Conservation (phyloP, 164 flowering plant genomes). For the Saururus chinensis region DNA sequence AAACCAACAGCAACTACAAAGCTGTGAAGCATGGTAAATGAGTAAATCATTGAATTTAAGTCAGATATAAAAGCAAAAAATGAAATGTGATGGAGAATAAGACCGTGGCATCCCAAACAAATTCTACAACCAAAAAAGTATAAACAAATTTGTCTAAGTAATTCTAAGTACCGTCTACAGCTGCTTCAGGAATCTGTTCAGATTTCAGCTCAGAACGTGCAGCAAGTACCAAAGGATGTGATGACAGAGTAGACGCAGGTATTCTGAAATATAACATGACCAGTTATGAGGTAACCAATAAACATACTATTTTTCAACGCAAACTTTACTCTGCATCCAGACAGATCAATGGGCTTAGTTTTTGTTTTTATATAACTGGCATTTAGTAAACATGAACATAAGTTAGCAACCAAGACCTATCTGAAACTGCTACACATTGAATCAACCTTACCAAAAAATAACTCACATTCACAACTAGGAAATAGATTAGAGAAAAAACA, state of each 20-base stretch:
- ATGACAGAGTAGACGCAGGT: constrained; percentile 71
- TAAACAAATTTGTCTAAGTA: neutral
- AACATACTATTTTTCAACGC: too few relatives aligned
- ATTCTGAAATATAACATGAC: constrained; percentile 47
- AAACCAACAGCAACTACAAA: neutral
- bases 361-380: too few relatives aligned
- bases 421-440: too few relatives aligned
- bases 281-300: neutral
- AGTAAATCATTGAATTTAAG: neutral
- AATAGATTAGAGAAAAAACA: too few relatives aligned
- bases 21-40: neutral
- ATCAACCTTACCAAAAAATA: too few relatives aligned
- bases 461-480: too few relatives aligned
- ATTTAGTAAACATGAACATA: too few relatives aligned
- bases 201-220: constrained; percentile 80
- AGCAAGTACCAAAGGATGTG: constrained; percentile 78
- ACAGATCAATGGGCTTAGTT: too few relatives aligned
- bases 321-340: too few relatives aligned
- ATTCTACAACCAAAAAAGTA: neutral
- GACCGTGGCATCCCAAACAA: neutral
- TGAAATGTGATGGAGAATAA: neutral
- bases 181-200: constrained; percentile 77
- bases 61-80: neutral
- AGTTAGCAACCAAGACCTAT: too few relatives aligned
- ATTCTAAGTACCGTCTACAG: constrained; percentile 68